These are phyloP conservation scores for Mycena rosella DNA, from an alignment of 768 basidiomycete genomes.

Conservation along the genomic window DNA sequence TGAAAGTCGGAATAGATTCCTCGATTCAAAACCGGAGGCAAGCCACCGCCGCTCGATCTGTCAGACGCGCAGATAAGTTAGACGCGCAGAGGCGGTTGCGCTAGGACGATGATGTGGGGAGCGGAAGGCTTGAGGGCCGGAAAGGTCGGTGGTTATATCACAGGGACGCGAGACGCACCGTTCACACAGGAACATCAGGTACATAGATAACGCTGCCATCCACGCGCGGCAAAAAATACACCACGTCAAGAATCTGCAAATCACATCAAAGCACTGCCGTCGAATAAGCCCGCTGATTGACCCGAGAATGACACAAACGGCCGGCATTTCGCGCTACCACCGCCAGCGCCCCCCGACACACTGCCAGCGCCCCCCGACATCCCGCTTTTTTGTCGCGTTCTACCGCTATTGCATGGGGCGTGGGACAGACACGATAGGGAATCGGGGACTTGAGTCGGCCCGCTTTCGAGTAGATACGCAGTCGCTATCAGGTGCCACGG, in stretches of 20 bases:
- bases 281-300: no score
- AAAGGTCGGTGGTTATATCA: constrained; percentile 20
- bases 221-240: constrained; percentile 23
- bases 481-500: constrained; percentile 8
- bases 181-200: not conserved
- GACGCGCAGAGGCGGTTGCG: not conserved
- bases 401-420: not conserved
- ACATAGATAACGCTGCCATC: constrained; percentile 13
- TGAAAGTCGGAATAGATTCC: constrained; percentile 11
- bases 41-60: constrained; percentile 7
- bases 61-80: not conserved
- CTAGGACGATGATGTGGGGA: constrained; percentile 4
- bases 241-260: constrained; percentile 12
- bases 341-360: no score
- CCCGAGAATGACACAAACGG: not conserved
- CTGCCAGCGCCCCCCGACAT: no score
- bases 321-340: not conserved
- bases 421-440: constrained; percentile 6
- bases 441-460: not conserved
- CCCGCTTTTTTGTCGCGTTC: no score
- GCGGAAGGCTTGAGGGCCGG: constrained; percentile 2
- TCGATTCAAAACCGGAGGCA: not conserved
- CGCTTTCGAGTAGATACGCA: not conserved
- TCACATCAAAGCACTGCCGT: constrained; percentile 4
- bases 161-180: not conserved